A percentile compares a stretch with the other conserved stretches of the same genome.
These are phyloP conservation scores for Xerocomus cyaneibrunnescens DNA, from an alignment of 1,284 basidiomycete genomes.

Conservation along the genomic window DNA sequence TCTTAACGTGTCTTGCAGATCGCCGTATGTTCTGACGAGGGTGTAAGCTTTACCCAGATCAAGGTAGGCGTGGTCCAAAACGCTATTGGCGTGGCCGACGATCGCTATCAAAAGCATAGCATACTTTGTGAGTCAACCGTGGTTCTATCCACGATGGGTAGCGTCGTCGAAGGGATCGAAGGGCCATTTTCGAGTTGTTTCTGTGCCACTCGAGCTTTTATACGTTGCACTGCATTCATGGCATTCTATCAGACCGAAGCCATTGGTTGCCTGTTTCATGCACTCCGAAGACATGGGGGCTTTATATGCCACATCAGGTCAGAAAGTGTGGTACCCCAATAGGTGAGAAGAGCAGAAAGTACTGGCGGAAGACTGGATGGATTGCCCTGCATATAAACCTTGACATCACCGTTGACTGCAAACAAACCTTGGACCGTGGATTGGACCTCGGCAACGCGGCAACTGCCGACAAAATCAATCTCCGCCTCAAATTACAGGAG, in stretches of 20 bases:
- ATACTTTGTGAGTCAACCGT: background rate
- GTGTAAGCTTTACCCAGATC: background rate
- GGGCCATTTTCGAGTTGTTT: background rate
- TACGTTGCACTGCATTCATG: background rate
- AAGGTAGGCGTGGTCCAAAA: background rate
- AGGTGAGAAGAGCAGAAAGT: too few species aligned
- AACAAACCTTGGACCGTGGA: too few species aligned
- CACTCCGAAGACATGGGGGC: background rate
- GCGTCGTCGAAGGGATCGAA: background rate
- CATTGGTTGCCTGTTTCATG: background rate
- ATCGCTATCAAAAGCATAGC: background rate
- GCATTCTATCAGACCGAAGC: background rate
- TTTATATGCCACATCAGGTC: too few species aligned
- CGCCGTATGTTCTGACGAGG: background rate
- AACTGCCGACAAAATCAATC: constrained; percentile 17
- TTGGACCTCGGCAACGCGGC: too few species aligned
- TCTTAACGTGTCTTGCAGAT: background rate
- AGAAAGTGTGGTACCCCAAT: too few species aligned
- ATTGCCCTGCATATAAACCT: too few species aligned
- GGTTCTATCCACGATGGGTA: background rate
- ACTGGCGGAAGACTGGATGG: too few species aligned
- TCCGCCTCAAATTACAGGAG: constrained; percentile 25
- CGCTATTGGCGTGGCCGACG: background rate
- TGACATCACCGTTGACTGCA: too few species aligned
- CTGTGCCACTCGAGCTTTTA: background rate